Evolutionary conservation across 306 rosid species (phyloP), one percentile per base, ranked within the genome.

Genomic region (Rosa multiflora): DNA sequence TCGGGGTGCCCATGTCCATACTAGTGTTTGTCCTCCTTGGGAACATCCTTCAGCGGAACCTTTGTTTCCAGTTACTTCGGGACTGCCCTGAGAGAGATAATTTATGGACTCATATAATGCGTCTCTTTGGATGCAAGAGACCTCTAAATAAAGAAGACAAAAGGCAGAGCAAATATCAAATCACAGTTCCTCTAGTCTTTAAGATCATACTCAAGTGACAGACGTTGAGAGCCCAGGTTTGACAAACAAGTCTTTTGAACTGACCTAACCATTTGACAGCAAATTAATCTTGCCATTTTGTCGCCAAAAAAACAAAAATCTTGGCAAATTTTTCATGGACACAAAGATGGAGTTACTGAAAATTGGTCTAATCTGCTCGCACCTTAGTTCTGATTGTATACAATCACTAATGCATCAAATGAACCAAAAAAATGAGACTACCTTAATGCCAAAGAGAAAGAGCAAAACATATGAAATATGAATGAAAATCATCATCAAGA

Each of bases 11-110:
- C n/a, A 14, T 64, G 44, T 64, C 44, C 0, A 15, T 3, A 66
- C 70, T 66, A 66, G 12, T 66, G 46, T 21, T 35, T 66, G 21
- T 66, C 70, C 9, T 64, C 70, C 70, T 66, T 66, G 44, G 70
- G 70, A 37, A 17, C 7, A 35, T 66, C 70, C 23, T 66, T 66
- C 4, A 46, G 70, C 0, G 70, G 70, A 66, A 66, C 70, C 70
- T 66, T 66, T 2, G 70, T 66, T 17, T 66, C 70, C 21, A 66
- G 44, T 37, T 66, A 46, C 70, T 66, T 66, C 3, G 70, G 70
- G 18, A 17, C 46, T 1, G 40, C 46, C 70, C 70, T 66, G 70
- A 35, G 9, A 66, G 44, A 66, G 46, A 37, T 26, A 6, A 66
- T 15, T 8, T 11, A 37, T 66, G 23, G n/a, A 35, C 6, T 66